Percentiles rank a stretch among this genome's conserved stretches.
phyloP scores from a whole-genome alignment of 106 monocot species.

The Gastrodia elata region DNA sequence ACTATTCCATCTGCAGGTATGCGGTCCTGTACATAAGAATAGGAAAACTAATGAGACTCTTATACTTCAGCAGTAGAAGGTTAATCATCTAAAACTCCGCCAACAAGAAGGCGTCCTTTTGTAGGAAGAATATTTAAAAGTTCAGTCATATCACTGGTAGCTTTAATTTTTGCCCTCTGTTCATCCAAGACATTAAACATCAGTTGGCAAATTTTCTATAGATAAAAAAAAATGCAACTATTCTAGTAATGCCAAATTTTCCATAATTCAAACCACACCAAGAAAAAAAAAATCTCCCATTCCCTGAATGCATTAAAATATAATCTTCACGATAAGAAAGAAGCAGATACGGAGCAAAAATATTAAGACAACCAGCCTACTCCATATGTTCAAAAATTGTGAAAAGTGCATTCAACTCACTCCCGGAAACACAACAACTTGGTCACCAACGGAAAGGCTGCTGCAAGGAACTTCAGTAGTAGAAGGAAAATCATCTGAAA shows the following conservation, averaged over 20 bases:
- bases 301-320: not conserved
- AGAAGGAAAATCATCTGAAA: slow-evolving; percentile 31
- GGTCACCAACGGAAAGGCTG: slow-evolving; percentile 77
- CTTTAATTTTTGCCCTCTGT: slow-evolving; percentile 98
- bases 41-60: not conserved
- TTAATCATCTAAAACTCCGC: slow-evolving; percentile 27
- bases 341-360: not conserved
- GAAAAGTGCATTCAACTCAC: slow-evolving; percentile 21
- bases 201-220: not conserved
- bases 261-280: not conserved
- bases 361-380: not conserved
- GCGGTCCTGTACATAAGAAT: slow-evolving; percentile 58
- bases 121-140: slow-evolving; percentile 88
- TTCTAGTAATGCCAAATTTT: not conserved
- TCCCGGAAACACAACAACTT: slow-evolving; percentile 82
- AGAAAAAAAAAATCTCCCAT: not conserved
- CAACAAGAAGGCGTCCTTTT: slow-evolving; percentile 77
- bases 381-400: not conserved
- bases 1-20: slow-evolving; percentile 97
- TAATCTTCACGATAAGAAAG: not conserved
- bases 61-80: slow-evolving; percentile 18
- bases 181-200: slow-evolving; percentile 7
- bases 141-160: slow-evolving; percentile 98
- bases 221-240: not conserved
- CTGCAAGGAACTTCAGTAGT: slow-evolving; percentile 79